A percentile compares a stretch with the other conserved stretches of the same genome.
These are phyloP conservation scores for Boletus sp. DNA, from an alignment of 1,284 basidiomycete genomes.

Conservation along the genomic window DNA sequence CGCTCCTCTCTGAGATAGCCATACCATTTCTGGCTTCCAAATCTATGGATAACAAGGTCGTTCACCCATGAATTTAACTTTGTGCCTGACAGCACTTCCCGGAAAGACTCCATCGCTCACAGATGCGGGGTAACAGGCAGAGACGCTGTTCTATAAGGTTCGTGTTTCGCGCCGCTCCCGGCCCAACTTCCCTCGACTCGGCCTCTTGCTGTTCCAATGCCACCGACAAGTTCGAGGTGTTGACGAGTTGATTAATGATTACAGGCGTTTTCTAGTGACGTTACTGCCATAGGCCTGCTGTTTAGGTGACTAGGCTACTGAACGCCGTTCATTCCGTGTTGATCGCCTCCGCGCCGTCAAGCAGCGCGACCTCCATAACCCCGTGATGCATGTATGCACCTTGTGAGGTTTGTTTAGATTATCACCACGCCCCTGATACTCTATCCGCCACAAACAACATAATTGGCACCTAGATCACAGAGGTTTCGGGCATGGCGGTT, in stretches of 20 bases:
- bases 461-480: constrained; percentile 8
- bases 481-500: constrained; percentile 5
- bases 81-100: constrained; percentile 7
- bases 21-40: neutral
- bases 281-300: neutral
- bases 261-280: neutral
- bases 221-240: neutral
- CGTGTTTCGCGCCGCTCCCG: constrained; percentile 1
- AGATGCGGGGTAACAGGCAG: constrained; percentile 10
- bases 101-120: neutral
- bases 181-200: neutral
- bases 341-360: neutral
- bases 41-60: constrained; percentile 7
- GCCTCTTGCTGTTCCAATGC: constrained; percentile 5
- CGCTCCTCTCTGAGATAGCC: neutral
- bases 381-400: neutral
- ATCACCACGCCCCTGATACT: neutral
- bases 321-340: neutral
- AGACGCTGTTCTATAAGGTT: neutral
- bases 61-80: neutral
- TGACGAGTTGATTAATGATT: neutral
- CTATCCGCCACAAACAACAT: neutral
- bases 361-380: neutral
- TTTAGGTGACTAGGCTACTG: neutral
- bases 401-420: neutral